Base-by-base conservation (phyloP, 148 eudicot genomes). In the Silene conica region DNA sequence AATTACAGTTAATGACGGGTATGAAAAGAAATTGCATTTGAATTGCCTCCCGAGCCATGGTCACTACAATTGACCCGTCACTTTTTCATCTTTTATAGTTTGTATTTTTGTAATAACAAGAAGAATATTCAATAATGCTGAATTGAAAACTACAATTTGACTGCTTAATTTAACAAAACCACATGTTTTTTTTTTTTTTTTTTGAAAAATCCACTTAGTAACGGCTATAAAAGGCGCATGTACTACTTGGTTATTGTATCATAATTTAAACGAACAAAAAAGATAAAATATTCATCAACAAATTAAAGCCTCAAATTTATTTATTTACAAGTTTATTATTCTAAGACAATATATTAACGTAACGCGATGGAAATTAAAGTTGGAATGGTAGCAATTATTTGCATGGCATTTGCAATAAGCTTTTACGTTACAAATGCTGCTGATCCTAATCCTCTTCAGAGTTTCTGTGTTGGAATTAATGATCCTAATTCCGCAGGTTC, bases 391-490 rank as follows among this genome's bases (percentile, higher is more conserved):
- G 45, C 7, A 16, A 16, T 23, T 11, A 61, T 69, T 69, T 69
- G 60, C 72, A 52, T 52, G 72, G 72, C 20, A 69, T 72, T 60
- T 61, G 57, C 69, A 15, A 73, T 41, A 48, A 46, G 59, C 21
- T 62, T 73, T 62, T 25, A 63, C 69, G 76, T 62, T 1, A 22
- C 69, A n/a, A 63, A 7, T 63, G 76, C 76, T 1, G 38, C 69
- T 20, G 69, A 62, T 46, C 69, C 76, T 63, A 6, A 69, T 15
- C 57, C 38, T 1, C 76, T 73, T 63, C 76, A 73, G 23, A 64
- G 57, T 63, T 73, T 63, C 21, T 73, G 76, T 73, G 25, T 73
- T 5, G 76, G 59, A 23, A 31, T 48, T 25, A 48, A 45, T 25
- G 69, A 73, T 7, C 26, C 58, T 62, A 18, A 48, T 23, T 16